Conservation (phyloP, 768 basidiomycete genomes). For the Russula lepida region DNA sequence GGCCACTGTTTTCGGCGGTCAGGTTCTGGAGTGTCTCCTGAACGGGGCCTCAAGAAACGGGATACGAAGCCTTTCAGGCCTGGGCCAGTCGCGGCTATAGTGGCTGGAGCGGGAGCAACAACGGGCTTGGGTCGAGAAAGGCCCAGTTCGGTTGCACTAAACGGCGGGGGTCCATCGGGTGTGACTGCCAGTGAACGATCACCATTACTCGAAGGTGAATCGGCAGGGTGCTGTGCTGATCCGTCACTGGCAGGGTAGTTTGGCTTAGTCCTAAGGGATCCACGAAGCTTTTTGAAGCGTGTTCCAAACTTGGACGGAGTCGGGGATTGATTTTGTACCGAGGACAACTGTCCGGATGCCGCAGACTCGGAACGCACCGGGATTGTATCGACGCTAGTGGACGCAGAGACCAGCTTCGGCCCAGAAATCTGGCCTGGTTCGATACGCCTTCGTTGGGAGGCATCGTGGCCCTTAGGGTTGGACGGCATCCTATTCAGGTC, state of each 20-base stretch:
- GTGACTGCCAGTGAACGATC: constrained; percentile 29
- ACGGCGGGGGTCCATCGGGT: constrained; percentile 30
- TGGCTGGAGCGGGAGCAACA: constrained; percentile 56
- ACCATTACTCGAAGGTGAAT: constrained; percentile 33
- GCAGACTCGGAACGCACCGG: constrained; percentile 25
- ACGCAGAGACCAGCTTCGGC: constrained; percentile 34
- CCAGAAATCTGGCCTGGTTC: constrained; percentile 33
- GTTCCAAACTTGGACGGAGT: constrained; percentile 53
- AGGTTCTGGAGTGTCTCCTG: constrained; percentile 25
- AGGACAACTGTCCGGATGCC: constrained; percentile 20
- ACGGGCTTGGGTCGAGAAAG: constrained; percentile 46
- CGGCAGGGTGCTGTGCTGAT: constrained; percentile 36
- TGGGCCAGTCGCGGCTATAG: constrained; percentile 61
- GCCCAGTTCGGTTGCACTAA: constrained; percentile 47
- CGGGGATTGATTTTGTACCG: constrained; percentile 13
- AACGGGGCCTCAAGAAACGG: constrained; percentile 47
- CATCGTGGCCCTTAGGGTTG: constrained; percentile 29
- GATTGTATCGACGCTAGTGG: constrained; percentile 32
- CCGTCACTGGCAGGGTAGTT: constrained; percentile 45
- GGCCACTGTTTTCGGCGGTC: constrained; percentile 22
- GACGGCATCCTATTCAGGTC: constrained; percentile 35
- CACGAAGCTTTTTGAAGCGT: constrained; percentile 63
- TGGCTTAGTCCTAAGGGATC: constrained; percentile 52
- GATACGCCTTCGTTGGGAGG: constrained; percentile 27
- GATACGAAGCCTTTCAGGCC: constrained; percentile 77